Base-by-base conservation (phyloP, 495 filamentous ascomycete species). In the Neurospora sp. region DNA sequence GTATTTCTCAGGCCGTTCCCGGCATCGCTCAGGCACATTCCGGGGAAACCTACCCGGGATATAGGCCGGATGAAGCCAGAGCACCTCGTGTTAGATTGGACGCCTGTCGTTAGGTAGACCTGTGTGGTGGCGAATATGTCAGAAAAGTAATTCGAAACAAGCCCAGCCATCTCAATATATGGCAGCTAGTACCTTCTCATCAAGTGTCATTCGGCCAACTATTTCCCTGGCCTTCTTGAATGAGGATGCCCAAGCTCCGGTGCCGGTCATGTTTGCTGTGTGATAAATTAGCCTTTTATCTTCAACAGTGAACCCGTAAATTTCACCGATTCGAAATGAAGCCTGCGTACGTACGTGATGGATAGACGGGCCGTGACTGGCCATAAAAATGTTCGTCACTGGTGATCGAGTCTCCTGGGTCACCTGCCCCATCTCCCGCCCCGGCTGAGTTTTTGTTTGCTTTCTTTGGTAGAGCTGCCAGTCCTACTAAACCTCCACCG, bases 1-100 rank as follows among this genome's bases (percentile, higher is more conserved):
- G 88, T 88, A 24, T 74, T 81, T 4, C 89, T 81, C 34, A 91
- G 80, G 21, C 89, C 90, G 74, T 90, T 87, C 0, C 88, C 89
- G 3, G 89, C 89, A 79, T 93, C 90, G 21, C 83, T 81, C 0
- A 93, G 82, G 76, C 90, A 92, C 45, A 92, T 78, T 9, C 91
- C 91, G 0, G 87, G 83, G 73, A 89, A 92, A 1, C 84, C 84
- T 24, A 92, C 80, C 1, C 89, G 84, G 10, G 83, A 81, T n/a
- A 91, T 83, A 9, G 83, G 74, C 1, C 79, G 82, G 54, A 87
- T 85, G 24, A 81, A 85, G 4, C 90, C 89, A 28, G 84, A 81
- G 75, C 90, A 92, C 59, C 81, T 74, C 10, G 83, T 89, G 19
- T 82, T 83, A 7, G 73, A 78, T 19, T 10, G 28, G 9, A 80